Conservation (phyloP, 306 rosid species). For the Corylus americana region DNA sequence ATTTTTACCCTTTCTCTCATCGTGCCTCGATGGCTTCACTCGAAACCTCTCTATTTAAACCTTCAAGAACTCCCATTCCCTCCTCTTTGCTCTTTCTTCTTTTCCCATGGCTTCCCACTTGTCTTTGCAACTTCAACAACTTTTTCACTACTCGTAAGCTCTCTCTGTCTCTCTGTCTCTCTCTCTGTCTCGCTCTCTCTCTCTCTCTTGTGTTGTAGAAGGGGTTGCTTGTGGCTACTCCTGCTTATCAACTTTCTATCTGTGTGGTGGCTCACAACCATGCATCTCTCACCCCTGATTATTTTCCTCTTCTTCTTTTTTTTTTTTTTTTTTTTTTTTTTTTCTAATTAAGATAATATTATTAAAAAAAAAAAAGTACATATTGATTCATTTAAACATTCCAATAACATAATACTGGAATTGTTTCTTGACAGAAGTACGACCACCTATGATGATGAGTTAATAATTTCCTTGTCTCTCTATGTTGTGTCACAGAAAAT, state of each 20-base stretch:
- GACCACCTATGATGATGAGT: constrained; percentile 4
- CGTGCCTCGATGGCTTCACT: constrained; percentile 52
- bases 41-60: constrained; percentile 22
- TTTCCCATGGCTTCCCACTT: constrained; percentile 55
- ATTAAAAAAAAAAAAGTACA: too few relatives aligned
- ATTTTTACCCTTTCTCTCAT: neutral
- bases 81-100: constrained; percentile 10
- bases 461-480: constrained; percentile 8
- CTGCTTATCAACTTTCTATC: too few relatives aligned
- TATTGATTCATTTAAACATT: too few relatives aligned
- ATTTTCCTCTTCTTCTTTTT: too few relatives aligned
- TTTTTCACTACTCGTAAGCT: constrained; percentile 46
- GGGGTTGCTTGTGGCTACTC: too few relatives aligned
- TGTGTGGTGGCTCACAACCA: too few relatives aligned
- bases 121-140: constrained; percentile 40
- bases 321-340: too few relatives aligned
- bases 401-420: neutral
- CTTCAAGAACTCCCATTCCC: neutral
- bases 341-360: too few relatives aligned
- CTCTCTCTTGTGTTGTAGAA: too few relatives aligned
- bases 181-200: too few relatives aligned
- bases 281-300: too few relatives aligned
- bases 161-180: constrained; percentile 23
- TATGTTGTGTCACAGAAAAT: constrained; percentile 32
- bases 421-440: neutral